Evolutionary conservation across 306 rosid genomes (phyloP).

Genomic region (Coriaria nepalensis): DNA sequence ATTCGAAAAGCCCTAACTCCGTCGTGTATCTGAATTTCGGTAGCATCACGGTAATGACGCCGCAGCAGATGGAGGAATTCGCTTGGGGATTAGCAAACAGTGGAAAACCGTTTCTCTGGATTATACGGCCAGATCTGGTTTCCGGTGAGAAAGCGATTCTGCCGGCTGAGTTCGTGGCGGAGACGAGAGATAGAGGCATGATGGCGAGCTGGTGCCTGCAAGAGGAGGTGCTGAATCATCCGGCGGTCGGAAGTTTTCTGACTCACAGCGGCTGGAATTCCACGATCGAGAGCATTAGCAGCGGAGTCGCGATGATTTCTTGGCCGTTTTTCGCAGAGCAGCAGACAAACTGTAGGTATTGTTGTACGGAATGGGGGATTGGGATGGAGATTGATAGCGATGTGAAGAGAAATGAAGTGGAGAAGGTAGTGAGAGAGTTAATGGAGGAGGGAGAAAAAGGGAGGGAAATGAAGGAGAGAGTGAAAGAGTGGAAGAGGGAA

Average conservation of each 20-base stretch:
- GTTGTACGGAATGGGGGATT: neutral
- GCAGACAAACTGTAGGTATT: neutral
- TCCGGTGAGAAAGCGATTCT: neutral
- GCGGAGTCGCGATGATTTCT: neutral
- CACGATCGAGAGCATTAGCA: conserved; percentile 21
- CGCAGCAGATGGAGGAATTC: conserved; percentile 23
- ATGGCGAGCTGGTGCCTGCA: neutral
- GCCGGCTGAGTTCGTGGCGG: neutral
- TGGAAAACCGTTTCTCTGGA: conserved; percentile 25
- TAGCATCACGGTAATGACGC: conserved; percentile 23
- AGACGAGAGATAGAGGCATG: conserved; percentile 10
- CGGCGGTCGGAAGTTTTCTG: conserved; percentile 10
- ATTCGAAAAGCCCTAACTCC: conserved; percentile 14
- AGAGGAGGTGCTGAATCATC: neutral
- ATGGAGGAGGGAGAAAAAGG: neutral
- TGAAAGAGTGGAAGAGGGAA: too few species aligned
- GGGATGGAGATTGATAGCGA: neutral
- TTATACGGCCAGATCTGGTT: conserved; percentile 33
- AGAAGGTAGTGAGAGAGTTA: neutral
- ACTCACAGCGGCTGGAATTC: conserved; percentile 2
- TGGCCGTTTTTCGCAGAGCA: neutral
- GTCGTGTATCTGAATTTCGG: neutral
- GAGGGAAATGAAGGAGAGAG: neutral
- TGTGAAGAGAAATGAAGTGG: conserved; percentile 20
- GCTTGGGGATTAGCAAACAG: conserved; percentile 34